A percentile compares a stretch with the other conserved stretches of the same genome.
phyloP scores from a whole-genome alignment of 345 rosid species.

The Tarenaya hassleriana region DNA sequence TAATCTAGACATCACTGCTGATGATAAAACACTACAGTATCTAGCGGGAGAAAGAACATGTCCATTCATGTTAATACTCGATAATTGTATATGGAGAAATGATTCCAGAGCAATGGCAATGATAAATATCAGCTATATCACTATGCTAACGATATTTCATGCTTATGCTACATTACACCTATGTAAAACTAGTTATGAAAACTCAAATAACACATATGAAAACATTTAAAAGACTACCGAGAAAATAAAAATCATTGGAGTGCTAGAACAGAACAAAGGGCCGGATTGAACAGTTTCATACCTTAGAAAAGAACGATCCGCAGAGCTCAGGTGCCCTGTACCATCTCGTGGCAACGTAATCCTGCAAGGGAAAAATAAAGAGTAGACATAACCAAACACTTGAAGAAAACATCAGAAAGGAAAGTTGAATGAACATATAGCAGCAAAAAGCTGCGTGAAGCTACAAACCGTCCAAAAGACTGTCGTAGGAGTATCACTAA shows the following conservation, averaged over 20 bases:
- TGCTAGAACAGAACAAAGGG: not conserved
- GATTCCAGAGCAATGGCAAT: not conserved
- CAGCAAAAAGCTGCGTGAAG: constrained; percentile 5
- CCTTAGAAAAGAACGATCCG: constrained; percentile 96
- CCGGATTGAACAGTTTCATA: constrained; percentile 25
- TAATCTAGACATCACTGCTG: constrained; percentile 73
- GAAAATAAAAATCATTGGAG: not conserved
- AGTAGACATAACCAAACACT: constrained; percentile 11
- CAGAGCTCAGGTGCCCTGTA: constrained; percentile 98
- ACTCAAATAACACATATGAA: constrained; percentile 4
- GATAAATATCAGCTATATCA: not conserved
- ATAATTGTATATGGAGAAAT: not conserved
- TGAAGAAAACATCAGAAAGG: constrained; percentile 6
- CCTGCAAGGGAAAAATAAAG: constrained; percentile 37
- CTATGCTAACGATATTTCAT: not conserved
- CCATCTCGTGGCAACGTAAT: constrained; percentile 99
- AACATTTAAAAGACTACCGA: constrained; percentile 1
- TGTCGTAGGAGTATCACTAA: constrained; percentile 81
- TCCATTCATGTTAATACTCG: constrained; percentile 20
- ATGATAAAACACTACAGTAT: constrained; percentile 44
- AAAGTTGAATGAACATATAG: not conserved
- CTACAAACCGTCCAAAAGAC: constrained; percentile 85
- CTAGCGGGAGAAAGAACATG: constrained; percentile 28
- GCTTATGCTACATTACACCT: constrained; percentile 9
- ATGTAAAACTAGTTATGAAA: constrained; percentile 12